Evolutionary conservation across 257 asterid species (phyloP).

Genomic region (Solanum chmielewskii): DNA sequence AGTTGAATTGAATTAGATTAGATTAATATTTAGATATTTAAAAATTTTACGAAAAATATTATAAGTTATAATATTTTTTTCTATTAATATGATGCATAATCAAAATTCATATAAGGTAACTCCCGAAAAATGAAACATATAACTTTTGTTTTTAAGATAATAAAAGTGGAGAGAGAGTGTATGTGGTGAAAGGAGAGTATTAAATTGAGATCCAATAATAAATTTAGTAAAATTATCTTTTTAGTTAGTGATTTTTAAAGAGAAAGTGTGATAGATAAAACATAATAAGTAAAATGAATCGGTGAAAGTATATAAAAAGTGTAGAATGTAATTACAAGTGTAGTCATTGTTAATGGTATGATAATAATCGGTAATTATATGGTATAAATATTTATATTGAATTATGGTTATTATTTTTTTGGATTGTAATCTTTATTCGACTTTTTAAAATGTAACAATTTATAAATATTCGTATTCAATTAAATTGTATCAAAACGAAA

Average conservation of each 20-base stretch:
- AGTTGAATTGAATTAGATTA: neutral
- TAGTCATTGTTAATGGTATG: too few relatives aligned
- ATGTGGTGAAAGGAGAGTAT: neutral
- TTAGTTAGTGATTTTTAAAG: neutral
- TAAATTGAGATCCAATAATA: neutral
- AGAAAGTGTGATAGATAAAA: neutral
- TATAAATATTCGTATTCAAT: too few relatives aligned
- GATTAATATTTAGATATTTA: neutral
- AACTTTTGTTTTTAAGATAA: neutral
- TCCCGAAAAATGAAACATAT: too few relatives aligned
- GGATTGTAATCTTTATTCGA: neutral
- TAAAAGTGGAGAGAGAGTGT: neutral
- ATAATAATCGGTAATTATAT: neutral
- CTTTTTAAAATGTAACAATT: neutral
- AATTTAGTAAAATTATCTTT: neutral
- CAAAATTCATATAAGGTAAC: rapidly evolving
- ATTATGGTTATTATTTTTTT: neutral
- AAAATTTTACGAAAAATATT: neutral
- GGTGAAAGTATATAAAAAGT: rapidly evolving
- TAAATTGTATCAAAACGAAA: too few relatives aligned
- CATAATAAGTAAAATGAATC: neutral
- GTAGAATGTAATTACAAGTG: neutral
- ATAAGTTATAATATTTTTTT: neutral
- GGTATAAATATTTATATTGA: neutral
- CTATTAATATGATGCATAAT: neutral